Base-by-base conservation (phyloP, 495 filamentous ascomycete genomes). In the Annulohypoxylon stygium region DNA sequence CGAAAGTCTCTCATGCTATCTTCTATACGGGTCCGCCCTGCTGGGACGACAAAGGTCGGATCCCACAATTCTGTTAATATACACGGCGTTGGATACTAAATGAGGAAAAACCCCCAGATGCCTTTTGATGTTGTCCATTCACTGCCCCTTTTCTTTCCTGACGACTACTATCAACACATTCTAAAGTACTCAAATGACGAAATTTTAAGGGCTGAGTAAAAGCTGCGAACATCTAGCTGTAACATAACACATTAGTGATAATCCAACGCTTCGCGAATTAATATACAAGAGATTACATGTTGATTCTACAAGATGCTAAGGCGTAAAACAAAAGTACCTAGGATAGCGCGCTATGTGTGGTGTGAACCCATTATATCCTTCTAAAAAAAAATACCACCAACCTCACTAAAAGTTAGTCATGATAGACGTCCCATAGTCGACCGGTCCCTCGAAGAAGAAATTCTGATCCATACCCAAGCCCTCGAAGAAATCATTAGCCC, bases 401-500 rank as follows among this genome's bases (percentile, higher is more conserved):
- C 12, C 8, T 36, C 20, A 23, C 20, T 54, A 54, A 6, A 75
- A 20, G 34, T 41, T 51, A 48, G 62, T 53, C 41, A 75, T 45
- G 51, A 69, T 37, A 8, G 18, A 43, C 9, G 63, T 41, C 1
- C 69, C 61, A 45, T 69, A 75, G n/a, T 69, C 68, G 0, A 61
- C 64, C 20, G 60, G 54, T 0, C 54, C 65, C 7, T 72, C 69
- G 48, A 75, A 71, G 50, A 71, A 72, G 59, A 72, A 75, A 54
- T 72, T 72, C 48, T 72, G 73, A 51, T 75, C 73, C 45, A 75
- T 63, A 23, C 55, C 65, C 30, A 65, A 34, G 5, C 63, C 73
- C 1, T 75, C 73, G 18, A 75, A 75, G 30, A 75, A 67, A 30
- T 75, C 69, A 14, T 71, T 72, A 11, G 51, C 60, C 73, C 73